Base-by-base conservation (phyloP, 2,329 filamentous ascomycete genomes). In the Penicillium concentricum region DNA sequence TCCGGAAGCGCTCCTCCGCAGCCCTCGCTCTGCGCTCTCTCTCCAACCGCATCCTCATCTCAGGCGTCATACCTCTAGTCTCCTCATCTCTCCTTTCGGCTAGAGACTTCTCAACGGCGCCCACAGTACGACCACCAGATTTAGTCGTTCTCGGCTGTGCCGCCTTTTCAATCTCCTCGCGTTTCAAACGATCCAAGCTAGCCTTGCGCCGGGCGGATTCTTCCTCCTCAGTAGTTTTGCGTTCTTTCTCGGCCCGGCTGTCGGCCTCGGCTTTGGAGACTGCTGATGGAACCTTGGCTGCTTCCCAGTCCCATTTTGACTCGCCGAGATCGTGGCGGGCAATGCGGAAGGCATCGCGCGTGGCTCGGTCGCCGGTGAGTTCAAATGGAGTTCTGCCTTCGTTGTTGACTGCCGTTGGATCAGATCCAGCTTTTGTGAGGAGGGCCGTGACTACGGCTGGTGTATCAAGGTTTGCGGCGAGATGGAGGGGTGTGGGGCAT, bases 381-480 rank as follows among this genome's bases (percentile, higher is more conserved):
- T 96, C 91, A 71, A 96, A 97, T 0, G 94, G 76, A 0, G 90
- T 89, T 72, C 89, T 92, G n/a, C 88, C 89, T 60, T 97, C 91
- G 3, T 73, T 79, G 68, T 89, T 96, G 26, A 74, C 73, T 1
- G 87, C 54, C 0, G 86, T 87, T 0, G 94, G 94, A 66, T 96
- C 85, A 2, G 91, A 89, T 1, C 81, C 81, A 4, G 82, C 88
- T 73, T 93, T 92, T 0, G 83, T 79, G 0, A 99, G 80, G 2
- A 99, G 82, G 0, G 91, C 90, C 0, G 82, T 74, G 2, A 97
- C 84, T n/a, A 97, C 80, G 0, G 90, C 85, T 0, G 90, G 82
- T 0, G 89, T 86, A 73, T 94, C 94, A 26, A 90, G 86, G 7
- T 89, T 86, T 1, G 94, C 89, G 1, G 93, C 91, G 2, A 97